phyloP scores from a whole-genome alignment of 257 asterid species.

The Echium plantagineum region DNA sequence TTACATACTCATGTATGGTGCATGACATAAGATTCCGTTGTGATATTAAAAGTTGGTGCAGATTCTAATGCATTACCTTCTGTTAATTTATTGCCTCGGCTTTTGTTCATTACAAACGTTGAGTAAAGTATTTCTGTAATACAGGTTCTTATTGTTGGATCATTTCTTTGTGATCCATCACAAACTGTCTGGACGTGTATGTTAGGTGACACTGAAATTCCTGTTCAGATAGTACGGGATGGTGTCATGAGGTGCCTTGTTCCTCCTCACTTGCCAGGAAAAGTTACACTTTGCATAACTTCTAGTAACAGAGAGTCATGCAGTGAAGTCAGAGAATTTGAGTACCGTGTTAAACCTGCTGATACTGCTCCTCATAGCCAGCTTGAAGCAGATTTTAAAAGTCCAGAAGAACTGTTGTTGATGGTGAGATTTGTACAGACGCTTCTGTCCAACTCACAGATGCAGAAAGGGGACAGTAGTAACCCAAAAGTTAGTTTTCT shows the following conservation, averaged over 20 bases:
- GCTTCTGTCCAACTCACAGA: slow-evolving; percentile 44
- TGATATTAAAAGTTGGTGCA: neutral
- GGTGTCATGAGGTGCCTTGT: slow-evolving; percentile 79
- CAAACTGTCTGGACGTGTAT: slow-evolving; percentile 75
- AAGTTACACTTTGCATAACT: slow-evolving; percentile 63
- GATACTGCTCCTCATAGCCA: slow-evolving; percentile 24
- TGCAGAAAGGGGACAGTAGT: slow-evolving; percentile 26
- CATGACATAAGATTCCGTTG: neutral
- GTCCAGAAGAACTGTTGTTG: slow-evolving; percentile 58
- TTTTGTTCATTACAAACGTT: neutral
- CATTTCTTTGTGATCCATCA: slow-evolving; percentile 62
- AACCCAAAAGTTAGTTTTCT: slow-evolving; percentile 34
- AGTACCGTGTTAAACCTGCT: slow-evolving; percentile 47
- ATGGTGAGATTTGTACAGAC: slow-evolving; percentile 71
- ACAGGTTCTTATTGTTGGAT: slow-evolving; percentile 78
- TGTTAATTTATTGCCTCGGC: too few species aligned
- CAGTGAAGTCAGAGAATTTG: slow-evolving; percentile 81
- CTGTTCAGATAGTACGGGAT: slow-evolving; percentile 67
- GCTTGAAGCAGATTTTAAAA: slow-evolving; percentile 35
- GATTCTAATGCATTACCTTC: too few species aligned
- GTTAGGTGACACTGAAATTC: slow-evolving; percentile 89
- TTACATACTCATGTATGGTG: too few species aligned
- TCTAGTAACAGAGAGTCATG: slow-evolving; percentile 76
- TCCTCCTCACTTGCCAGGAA: slow-evolving; percentile 66
- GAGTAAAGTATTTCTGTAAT: slow-evolving; percentile 8